A percentile compares a stretch with the other conserved stretches of the same genome.
Evolutionary conservation across 1,139 yeast genomes (phyloP).

Genomic region (Entelexis sorbosivorans): DNA sequence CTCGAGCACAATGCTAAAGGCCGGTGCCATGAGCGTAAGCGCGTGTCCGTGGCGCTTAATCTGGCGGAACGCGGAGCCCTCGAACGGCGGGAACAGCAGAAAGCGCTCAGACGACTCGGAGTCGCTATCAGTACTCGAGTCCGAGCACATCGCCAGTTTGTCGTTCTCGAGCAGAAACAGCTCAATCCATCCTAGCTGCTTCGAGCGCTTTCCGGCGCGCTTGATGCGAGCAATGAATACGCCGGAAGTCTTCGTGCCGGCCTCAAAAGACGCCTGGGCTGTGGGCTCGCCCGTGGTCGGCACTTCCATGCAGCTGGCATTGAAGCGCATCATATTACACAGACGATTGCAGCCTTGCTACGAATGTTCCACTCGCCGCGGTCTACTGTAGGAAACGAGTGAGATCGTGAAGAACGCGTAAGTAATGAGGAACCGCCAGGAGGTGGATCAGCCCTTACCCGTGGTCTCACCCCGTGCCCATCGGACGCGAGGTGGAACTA

Average conservation of each 20-base stretch:
- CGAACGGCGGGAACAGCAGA: slow-evolving; percentile 22
- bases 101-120: slow-evolving; percentile 5
- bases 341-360: background rate
- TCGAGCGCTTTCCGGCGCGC: slow-evolving; percentile 14
- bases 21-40: slow-evolving; percentile 14
- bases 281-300: slow-evolving; percentile 22
- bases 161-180: slow-evolving; percentile 19
- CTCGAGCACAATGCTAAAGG: slow-evolving; percentile 14
- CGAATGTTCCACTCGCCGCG: background rate
- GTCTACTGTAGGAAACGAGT: background rate
- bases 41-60: slow-evolving; percentile 21
- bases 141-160: slow-evolving; percentile 19
- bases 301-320: slow-evolving; percentile 23
- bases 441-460: slow-evolving; percentile 6
- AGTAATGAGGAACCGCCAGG: slow-evolving; percentile 1
- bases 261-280: slow-evolving; percentile 24
- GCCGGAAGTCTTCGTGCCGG: slow-evolving; percentile 18
- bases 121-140: background rate
- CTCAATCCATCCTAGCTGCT: slow-evolving; percentile 19
- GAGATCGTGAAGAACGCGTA: slow-evolving; percentile 1
- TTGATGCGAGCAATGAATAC: slow-evolving; percentile 17
- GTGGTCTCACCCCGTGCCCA: background rate
- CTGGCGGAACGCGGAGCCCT: slow-evolving; percentile 19
- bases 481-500: background rate
- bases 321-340: slow-evolving; percentile 11